phyloP scores from a whole-genome alignment of 2,329 filamentous ascomycete genomes.

The Aspergillus texensis region DNA sequence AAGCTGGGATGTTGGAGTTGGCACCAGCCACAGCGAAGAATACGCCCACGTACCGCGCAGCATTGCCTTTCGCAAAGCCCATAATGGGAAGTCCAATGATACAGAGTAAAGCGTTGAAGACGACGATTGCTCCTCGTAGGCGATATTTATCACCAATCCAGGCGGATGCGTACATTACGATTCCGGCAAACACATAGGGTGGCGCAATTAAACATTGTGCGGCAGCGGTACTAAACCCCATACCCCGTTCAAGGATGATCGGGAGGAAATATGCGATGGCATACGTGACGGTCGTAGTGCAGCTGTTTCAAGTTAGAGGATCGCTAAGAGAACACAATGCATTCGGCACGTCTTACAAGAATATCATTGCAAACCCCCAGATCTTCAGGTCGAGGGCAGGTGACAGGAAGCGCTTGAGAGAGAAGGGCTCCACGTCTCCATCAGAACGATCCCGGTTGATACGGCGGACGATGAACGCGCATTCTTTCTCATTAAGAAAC shows the following conservation, averaged over 20 bases:
- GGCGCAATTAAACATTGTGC: conserved; percentile 73
- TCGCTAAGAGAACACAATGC: conserved; percentile 21
- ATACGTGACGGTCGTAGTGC: conserved; percentile 72
- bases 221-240: conserved; percentile 65
- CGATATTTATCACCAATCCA: conserved; percentile 69
- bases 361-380: conserved; percentile 57
- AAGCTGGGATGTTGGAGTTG: conserved; percentile 66
- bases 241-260: conserved; percentile 65
- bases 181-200: conserved; percentile 66
- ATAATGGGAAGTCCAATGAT: conserved; percentile 73
- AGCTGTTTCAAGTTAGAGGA: conserved; percentile 14
- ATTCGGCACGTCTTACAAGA: conserved; percentile 46
- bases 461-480: conserved; percentile 53
- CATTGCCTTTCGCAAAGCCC: conserved; percentile 63
- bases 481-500: conserved; percentile 44
- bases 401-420: conserved; percentile 48
- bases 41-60: conserved; percentile 71
- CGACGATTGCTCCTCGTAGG: conserved; percentile 67
- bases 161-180: conserved; percentile 62
- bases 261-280: conserved; percentile 78
- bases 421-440: conserved; percentile 52
- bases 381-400: conserved; percentile 55
- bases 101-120: conserved; percentile 67
- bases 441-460: conserved; percentile 58
- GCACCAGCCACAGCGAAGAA: conserved; percentile 74